Evolutionary conservation across 441 rosid species (phyloP).

Genomic region (Flueggea neowawraea): DNA sequence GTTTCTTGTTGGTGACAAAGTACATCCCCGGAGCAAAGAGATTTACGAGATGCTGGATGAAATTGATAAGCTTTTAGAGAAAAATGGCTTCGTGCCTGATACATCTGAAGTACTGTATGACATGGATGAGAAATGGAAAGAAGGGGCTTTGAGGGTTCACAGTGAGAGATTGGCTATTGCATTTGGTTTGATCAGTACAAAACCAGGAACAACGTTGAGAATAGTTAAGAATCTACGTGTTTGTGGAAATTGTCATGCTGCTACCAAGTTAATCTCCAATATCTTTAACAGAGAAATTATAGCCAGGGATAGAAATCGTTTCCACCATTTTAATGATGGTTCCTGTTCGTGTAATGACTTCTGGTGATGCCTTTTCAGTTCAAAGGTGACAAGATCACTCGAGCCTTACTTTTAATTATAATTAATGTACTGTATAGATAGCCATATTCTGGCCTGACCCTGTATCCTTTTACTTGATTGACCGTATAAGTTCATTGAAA

Average conservation of each 20-base stretch:
- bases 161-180: slow-evolving; percentile 84
- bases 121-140: slow-evolving; percentile 75
- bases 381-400: background rate
- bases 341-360: slow-evolving; percentile 58
- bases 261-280: slow-evolving; percentile 70
- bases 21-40: slow-evolving; percentile 50
- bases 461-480: too few relatives aligned
- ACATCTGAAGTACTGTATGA: slow-evolving; percentile 72
- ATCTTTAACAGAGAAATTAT: slow-evolving; percentile 70
- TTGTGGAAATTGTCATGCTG: slow-evolving; percentile 72
- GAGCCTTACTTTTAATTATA: background rate
- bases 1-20: slow-evolving; percentile 62
- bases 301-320: slow-evolving; percentile 70
- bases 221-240: slow-evolving; percentile 84
- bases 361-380: slow-evolving; percentile 29
- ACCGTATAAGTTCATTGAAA: too few relatives aligned
- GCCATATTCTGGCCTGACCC: too few relatives aligned
- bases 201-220: slow-evolving; percentile 69
- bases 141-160: slow-evolving; percentile 60
- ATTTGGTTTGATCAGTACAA: slow-evolving; percentile 71
- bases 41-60: slow-evolving; percentile 71
- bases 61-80: slow-evolving; percentile 49
- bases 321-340: slow-evolving; percentile 82
- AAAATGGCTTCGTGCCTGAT: slow-evolving; percentile 59
- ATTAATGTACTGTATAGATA: too few relatives aligned